Percentiles rank a stretch among this genome's conserved stretches.
These are phyloP conservation scores for Ustilago cynodontis DNA, from an alignment of 1,284 basidiomycete species.

Conservation along the genomic window DNA sequence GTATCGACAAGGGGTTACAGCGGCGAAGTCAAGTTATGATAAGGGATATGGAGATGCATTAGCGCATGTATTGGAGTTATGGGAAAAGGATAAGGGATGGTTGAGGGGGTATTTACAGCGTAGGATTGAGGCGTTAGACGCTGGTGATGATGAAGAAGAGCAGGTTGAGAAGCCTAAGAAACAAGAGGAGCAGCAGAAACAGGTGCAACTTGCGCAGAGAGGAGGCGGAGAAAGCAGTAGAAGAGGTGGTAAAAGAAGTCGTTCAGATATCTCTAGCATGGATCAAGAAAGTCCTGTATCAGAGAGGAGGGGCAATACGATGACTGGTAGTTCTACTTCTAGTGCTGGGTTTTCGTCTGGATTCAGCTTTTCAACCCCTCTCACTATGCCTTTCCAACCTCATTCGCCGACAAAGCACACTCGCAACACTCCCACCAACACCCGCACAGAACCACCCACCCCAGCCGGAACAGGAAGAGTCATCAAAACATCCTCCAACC, in stretches of 20 bases:
- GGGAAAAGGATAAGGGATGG: conserved; percentile 46
- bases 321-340: not conserved
- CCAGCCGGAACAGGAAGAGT: conserved; percentile 1
- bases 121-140: conserved; percentile 51
- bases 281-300: not conserved
- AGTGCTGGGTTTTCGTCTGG: not conserved
- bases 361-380: conserved; percentile 27
- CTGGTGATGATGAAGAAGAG: conserved; percentile 25
- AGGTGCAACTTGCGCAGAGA: not conserved
- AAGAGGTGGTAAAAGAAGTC: not conserved
- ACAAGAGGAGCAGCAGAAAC: conserved; percentile 4
- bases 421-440: too few species aligned
- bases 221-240: not conserved
- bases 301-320: not conserved
- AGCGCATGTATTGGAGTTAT: conserved; percentile 50
- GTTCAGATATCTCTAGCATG: not conserved
- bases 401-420: not conserved
- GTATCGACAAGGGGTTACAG: conserved; percentile 41
- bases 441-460: not conserved
- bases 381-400: not conserved
- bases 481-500: conserved; percentile 40
- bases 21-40: conserved; percentile 36
- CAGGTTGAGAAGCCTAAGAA: not conserved
- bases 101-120: conserved; percentile 52
- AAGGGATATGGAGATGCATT: conserved; percentile 50